Evolutionary conservation across 441 rosid species (phyloP), one percentile per base, ranked within the genome.

Genomic region (Populus tomentosa): DNA sequence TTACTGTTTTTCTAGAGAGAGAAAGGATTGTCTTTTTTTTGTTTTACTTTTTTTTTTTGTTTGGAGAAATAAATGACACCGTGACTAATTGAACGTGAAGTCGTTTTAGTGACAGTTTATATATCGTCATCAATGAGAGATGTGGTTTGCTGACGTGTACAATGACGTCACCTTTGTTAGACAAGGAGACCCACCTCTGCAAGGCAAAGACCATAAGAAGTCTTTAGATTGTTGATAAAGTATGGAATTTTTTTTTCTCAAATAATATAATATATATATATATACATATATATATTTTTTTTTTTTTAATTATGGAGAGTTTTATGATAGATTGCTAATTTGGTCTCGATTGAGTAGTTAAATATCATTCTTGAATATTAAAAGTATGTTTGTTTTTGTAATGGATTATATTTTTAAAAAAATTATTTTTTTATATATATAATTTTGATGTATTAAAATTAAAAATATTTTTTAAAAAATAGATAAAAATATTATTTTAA

Each of bases 101-200:
- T 88, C 84, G 89, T 87, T 80, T 71, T 0, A 71, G 72, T 87
- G 89, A 87, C 89, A 84, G 1, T 4, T 11, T 33, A 11, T 30
- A 5, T 79, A 72, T 61, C 79, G 88, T 88, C 86, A 81, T 83
- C 86, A 35, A 9, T 38, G 7, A 75, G 74, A 35, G 92, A 81
- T 80, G 80, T 77, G 77, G 77, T 71, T 21, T 53, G 75, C 66
- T 86, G 76, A 79, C 82, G 90, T 78, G 77, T 59, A 14, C 88
- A 35, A 67, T 83, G 85, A 78, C 89, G 86, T 83, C 83, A 76
- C 4, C 63, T 1, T 23, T 10, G 36, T 50, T 77, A 40, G 56
- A 69, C 23, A 36, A 21, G 23, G n/a, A 10, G 10, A 24, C 26
- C 36, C 65, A 21, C 26, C 65, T 21, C 65, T n/a, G 1, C 0